Evolutionary conservation across 164 flowering plant species (phyloP).

Genomic region (Nymphaea colorata): DNA sequence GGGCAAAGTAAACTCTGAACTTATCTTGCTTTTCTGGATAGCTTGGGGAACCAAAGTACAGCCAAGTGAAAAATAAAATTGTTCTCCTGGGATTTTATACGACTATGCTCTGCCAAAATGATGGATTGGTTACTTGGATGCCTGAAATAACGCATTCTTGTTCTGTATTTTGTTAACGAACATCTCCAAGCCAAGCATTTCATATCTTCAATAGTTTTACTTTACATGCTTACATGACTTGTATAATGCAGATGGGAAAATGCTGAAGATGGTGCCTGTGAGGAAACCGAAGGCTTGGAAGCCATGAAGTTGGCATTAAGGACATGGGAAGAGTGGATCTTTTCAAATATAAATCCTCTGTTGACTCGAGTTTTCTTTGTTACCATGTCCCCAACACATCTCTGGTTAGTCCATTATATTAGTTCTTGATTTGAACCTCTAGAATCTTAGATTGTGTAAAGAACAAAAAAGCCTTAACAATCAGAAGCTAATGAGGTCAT

Average conservation of each 20-base stretch:
- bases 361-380: slow-evolving; percentile 67
- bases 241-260: slow-evolving; percentile 55
- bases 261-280: slow-evolving; percentile 58
- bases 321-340: slow-evolving; percentile 87
- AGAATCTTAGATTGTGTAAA: no score
- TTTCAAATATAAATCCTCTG: slow-evolving; percentile 38
- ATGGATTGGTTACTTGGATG: neutral
- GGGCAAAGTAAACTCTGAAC: no score
- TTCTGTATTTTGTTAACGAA: no score
- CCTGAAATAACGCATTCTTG: no score
- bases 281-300: slow-evolving; percentile 61
- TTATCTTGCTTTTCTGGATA: neutral
- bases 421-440: neutral
- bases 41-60: neutral
- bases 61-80: neutral
- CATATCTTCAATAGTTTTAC: no score
- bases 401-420: slow-evolving; percentile 31
- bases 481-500: no score
- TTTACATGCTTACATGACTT: neutral
- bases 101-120: neutral
- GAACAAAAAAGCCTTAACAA: no score
- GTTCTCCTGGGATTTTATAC: neutral
- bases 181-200: no score
- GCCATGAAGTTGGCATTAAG: slow-evolving; percentile 90
- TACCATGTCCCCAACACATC: slow-evolving; percentile 96